A percentile compares a stretch with the other conserved stretches of the same genome.
Conservation (phyloP, 2,329 filamentous ascomycete genomes). For the Colletotrichum sp. region DNA sequence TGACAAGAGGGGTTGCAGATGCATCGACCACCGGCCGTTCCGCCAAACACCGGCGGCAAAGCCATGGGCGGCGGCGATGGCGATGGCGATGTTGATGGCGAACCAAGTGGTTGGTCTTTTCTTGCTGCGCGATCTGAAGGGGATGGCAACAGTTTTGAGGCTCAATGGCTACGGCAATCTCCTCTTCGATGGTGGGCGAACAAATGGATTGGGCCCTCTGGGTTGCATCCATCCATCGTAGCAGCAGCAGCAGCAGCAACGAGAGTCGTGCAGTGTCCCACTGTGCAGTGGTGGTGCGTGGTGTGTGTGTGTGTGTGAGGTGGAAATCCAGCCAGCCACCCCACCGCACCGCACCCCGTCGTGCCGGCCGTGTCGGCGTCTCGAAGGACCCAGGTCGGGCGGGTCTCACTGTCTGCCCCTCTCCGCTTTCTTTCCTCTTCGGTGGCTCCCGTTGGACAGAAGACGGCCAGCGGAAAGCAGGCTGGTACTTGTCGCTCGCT, state of each 20-base stretch:
- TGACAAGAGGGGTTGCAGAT: background rate
- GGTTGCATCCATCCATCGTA: background rate
- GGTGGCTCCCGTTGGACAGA: slow-evolving; percentile 14
- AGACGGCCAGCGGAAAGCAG: background rate
- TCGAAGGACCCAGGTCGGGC: background rate
- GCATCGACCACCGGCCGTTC: background rate
- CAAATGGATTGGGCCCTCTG: background rate
- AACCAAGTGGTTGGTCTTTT: background rate
- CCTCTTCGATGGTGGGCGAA: background rate
- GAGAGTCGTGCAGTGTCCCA: background rate
- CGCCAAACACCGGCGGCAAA: background rate
- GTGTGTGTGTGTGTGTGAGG: background rate
- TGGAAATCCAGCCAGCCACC: slow-evolving; percentile 2
- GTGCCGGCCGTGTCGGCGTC: slow-evolving; percentile 13
- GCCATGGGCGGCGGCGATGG: background rate
- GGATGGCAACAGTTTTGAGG: background rate
- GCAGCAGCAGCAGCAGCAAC: too few species aligned
- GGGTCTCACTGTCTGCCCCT: background rate
- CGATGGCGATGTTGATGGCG: background rate
- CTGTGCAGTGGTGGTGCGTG: background rate
- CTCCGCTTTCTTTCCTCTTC: slow-evolving; percentile 14
- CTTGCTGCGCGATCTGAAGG: background rate
- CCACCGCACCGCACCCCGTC: background rate
- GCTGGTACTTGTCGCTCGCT: background rate
- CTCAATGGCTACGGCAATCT: background rate